A percentile compares a stretch with the other conserved stretches of the same genome.
Evolutionary conservation across 495 filamentous ascomycete species (phyloP).

Genomic region (Penicillium coffeae): DNA sequence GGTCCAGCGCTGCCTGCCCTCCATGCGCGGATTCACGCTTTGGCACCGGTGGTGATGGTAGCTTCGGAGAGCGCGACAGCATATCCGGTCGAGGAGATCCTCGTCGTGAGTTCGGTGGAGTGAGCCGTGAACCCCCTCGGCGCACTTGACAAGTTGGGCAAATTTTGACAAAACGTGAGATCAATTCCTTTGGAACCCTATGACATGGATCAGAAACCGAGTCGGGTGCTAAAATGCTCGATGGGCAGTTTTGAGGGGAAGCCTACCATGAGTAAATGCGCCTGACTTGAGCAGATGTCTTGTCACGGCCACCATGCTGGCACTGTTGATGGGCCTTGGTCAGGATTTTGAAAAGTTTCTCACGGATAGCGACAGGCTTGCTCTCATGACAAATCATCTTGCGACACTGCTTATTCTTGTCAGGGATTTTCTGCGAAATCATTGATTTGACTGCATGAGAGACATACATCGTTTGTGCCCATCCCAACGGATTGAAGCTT

Average conservation of each 20-base stretch:
- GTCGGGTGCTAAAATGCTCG: neutral
- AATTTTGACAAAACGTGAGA: slow-evolving; percentile 55
- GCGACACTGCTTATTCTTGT: slow-evolving; percentile 24
- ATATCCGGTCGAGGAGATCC: slow-evolving; percentile 39
- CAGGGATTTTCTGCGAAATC: slow-evolving; percentile 5
- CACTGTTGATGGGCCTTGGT: slow-evolving; percentile 55
- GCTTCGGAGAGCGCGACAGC: slow-evolving; percentile 37
- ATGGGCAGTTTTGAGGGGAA: neutral
- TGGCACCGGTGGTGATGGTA: slow-evolving; percentile 36
- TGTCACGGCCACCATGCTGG: slow-evolving; percentile 58
- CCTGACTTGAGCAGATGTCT: slow-evolving; percentile 55
- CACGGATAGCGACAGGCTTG: slow-evolving; percentile 58
- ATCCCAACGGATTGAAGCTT: slow-evolving; percentile 41
- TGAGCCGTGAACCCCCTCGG: slow-evolving; percentile 41
- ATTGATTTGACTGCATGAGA: neutral
- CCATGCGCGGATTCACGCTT: slow-evolving; percentile 35
- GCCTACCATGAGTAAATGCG: slow-evolving; percentile 55
- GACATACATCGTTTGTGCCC: slow-evolving; percentile 33
- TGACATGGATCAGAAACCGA: neutral
- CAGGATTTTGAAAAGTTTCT: slow-evolving; percentile 55
- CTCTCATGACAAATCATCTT: slow-evolving; percentile 55
- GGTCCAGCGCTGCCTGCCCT: slow-evolving; percentile 22
- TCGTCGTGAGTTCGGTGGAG: slow-evolving; percentile 43
- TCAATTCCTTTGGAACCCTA: slow-evolving; percentile 57
- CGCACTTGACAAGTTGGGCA: slow-evolving; percentile 51